Base-by-base conservation (phyloP, 495 filamentous ascomycete genomes). In the Penicillium desertorum region DNA sequence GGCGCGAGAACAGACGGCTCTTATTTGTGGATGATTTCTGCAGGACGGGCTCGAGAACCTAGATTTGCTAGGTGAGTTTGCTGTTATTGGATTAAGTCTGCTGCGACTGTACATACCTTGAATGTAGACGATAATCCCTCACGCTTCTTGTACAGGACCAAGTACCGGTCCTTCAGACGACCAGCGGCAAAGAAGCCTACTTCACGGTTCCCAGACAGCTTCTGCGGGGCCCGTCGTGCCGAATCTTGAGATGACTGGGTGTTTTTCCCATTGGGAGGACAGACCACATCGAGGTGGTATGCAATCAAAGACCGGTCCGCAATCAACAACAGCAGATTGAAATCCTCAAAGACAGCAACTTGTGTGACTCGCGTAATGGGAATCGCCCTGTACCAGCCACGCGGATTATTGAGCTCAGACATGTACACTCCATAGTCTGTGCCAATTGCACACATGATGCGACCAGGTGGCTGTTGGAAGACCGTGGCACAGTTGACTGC, bases 121-220 rank as follows among this genome's bases (percentile, higher is more conserved):
- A 98, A 98, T 2, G 88, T 96, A 30, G 89, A 96, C 59, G 89
- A 88, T 44, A 96, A 75, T 34, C 88, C 88, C 68, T 97, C 95
- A 34, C 90, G 88, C 72, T 95, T 96, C 73, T 98, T 97, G 81
- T 97, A 98, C 71, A 98, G 89, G 17, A 98, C 86, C 47, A 98
- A 77, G 60, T 87, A 89, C 7, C 94, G 84, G 57, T 98, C 95
- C 76, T 98, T 98, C 92, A 98, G 96, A 51, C 88, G 83, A 12
- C 92, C 94, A 4, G 90, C 91, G 6, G 91, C 90, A 70, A 98
- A 98, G 81, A 98, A 98, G 32, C 92, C 87, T 14, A 98, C 92
- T 72, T 98, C 94, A 56, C 91, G 86, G 52, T 80, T 80, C 19
- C 89, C 89, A 43, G 91, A 95, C 30, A 98, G 77, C 62, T 95